Percentiles rank a stretch among this genome's conserved stretches.
These are phyloP conservation scores for Otatea glauca DNA, from an alignment of 176 grass and related monocot genomes.

Conservation along the genomic window DNA sequence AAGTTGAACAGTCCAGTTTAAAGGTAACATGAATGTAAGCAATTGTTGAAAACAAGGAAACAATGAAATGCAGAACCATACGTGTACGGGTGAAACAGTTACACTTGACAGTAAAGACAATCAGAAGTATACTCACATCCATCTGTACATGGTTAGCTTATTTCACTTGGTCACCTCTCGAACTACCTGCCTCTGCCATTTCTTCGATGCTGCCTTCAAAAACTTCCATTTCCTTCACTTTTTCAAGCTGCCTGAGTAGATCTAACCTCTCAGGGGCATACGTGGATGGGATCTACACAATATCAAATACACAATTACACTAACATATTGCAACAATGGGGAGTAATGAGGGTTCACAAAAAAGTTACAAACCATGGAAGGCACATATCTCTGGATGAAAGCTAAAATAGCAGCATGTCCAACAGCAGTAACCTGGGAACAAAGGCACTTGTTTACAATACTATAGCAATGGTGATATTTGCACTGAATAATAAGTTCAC, in stretches of 20 bases:
- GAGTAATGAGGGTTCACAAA: conserved; percentile 11
- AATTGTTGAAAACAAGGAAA: conserved; percentile 20
- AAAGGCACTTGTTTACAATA: conserved; percentile 32
- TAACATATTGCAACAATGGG: neutral
- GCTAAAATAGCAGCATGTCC: conserved; percentile 99
- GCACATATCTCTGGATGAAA: conserved; percentile 98
- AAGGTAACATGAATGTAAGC: conserved; percentile 13
- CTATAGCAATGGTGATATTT: conserved; percentile 15
- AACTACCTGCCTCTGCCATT: conserved; percentile 47
- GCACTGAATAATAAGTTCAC: conserved; percentile 9
- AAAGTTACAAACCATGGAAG: conserved; percentile 74
- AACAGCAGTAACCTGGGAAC: conserved; percentile 84
- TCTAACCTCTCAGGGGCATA: conserved; percentile 96
- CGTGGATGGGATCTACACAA: conserved; percentile 88
- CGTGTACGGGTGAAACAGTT: conserved; percentile 16
- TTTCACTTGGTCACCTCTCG: conserved; percentile 51
- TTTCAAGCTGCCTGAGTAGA: conserved; percentile 93
- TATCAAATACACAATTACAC: conserved; percentile 15
- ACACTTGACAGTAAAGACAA: conserved; percentile 50
- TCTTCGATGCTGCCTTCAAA: conserved; percentile 51
- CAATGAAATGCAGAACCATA: conserved; percentile 11
- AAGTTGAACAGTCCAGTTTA: conserved; percentile 13
- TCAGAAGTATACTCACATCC: conserved; percentile 39
- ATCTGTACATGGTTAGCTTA: conserved; percentile 44
- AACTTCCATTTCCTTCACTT: conserved; percentile 87